Evolutionary conservation across 768 basidiomycete genomes (phyloP).

Genomic region (Cyclocybe cylindracea): DNA sequence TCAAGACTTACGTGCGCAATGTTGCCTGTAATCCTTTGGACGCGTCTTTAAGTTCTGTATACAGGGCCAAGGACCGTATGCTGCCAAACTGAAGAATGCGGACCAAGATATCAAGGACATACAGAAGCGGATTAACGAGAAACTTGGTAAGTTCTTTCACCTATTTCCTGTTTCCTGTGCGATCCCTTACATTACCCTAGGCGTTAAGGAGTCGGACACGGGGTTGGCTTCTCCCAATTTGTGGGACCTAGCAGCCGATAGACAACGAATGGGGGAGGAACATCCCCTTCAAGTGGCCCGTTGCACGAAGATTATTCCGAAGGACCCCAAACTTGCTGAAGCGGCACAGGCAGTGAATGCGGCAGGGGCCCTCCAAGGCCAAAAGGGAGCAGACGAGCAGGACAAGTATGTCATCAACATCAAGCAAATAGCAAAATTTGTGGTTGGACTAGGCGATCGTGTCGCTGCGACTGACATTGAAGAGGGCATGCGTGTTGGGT

Average conservation of each 20-base stretch:
- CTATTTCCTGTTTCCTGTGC: background rate
- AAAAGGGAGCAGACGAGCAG: conserved; percentile 97
- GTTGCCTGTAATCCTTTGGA: background rate
- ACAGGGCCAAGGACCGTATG: conserved; percentile 98
- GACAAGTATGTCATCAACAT: conserved; percentile 99
- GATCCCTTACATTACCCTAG: conserved; percentile 32
- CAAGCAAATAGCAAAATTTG: conserved; percentile 99
- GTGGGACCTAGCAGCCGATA: conserved; percentile 95
- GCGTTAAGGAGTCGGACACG: conserved; percentile 98
- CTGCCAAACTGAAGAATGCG: conserved; percentile 80
- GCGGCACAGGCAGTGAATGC: conserved; percentile 80
- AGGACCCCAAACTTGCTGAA: conserved; percentile 75
- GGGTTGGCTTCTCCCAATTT: conserved; percentile 95
- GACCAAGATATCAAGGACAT: conserved; percentile 94
- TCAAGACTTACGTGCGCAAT: conserved; percentile 89
- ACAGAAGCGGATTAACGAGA: conserved; percentile 97
- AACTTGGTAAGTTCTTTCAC: conserved; percentile 66
- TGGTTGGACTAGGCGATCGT: conserved; percentile 94
- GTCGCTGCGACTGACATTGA: conserved; percentile 99
- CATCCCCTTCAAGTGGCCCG: conserved; percentile 96
- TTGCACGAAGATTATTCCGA: conserved; percentile 96
- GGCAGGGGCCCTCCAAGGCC: conserved; percentile 74
- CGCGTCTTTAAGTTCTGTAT: conserved; percentile 3
- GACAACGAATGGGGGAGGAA: conserved; percentile 87
- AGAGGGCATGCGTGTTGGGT: conserved; percentile 99